Evolutionary conservation across 2,329 filamentous ascomycete species (phyloP).

Genomic region (Calonectria hawksworthii): DNA sequence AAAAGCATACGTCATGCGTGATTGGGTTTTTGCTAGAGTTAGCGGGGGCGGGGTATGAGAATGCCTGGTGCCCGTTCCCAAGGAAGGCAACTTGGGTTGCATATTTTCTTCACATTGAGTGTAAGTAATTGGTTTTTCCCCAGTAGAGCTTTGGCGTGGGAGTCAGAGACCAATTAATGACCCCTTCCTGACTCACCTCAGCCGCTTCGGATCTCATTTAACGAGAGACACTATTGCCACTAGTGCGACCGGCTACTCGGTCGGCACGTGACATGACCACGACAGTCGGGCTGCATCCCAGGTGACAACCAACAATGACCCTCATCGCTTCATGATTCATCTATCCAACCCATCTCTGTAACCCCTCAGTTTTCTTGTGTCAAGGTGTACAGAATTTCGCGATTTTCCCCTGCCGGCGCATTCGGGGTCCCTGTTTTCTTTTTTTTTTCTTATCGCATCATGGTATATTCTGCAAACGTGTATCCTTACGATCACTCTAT

Average conservation of each 20-base stretch:
- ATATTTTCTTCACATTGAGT: neutral
- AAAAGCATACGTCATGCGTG: neutral
- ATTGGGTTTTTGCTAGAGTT: neutral
- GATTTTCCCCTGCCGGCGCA: neutral
- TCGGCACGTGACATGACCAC: neutral
- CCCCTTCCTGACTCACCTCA: neutral
- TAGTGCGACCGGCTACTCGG: neutral
- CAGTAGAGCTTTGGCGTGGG: neutral
- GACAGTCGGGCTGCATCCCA: neutral
- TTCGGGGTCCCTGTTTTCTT: neutral
- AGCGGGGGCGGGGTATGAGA: neutral
- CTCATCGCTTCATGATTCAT: slow-evolving; percentile 3
- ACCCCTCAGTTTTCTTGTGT: neutral
- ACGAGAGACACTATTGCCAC: slow-evolving; percentile 9
- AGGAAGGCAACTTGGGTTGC: neutral
- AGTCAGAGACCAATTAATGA: neutral
- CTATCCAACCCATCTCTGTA: neutral
- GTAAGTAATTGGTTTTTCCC: too few species aligned
- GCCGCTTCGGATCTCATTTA: slow-evolving; percentile 2
- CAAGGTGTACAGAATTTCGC: neutral
- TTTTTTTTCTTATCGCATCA: slow-evolving; percentile 29
- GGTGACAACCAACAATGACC: neutral
- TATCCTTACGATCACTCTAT: slow-evolving; percentile 29
- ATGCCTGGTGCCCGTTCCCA: neutral
- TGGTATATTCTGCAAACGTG: slow-evolving; percentile 36